phyloP scores from a whole-genome alignment of 805 yeast species.

The Isabelozyma heimii region DNA sequence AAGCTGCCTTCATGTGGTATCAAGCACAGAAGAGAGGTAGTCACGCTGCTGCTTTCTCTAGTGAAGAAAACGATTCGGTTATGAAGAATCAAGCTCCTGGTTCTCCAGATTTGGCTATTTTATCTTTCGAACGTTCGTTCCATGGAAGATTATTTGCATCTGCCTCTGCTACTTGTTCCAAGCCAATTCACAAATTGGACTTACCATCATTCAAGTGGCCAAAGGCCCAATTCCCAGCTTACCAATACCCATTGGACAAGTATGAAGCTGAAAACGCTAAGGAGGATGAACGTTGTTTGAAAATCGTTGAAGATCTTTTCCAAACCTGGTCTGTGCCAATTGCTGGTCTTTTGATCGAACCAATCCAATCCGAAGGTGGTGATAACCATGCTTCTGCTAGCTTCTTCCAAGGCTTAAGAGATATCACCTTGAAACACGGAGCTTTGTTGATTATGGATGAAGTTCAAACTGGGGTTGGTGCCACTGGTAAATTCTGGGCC shows the following conservation, averaged over 20 bases:
- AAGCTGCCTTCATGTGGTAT: constrained; percentile 83
- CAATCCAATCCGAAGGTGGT: constrained; percentile 90
- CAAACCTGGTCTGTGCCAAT: constrained; percentile 70
- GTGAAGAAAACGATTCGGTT: constrained; percentile 66
- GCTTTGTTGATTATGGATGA: constrained; percentile 78
- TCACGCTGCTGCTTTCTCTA: constrained; percentile 53
- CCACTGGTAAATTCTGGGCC: constrained; percentile 84
- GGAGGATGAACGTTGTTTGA: constrained; percentile 82
- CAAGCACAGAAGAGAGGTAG: constrained; percentile 65
- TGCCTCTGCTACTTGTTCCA: constrained; percentile 87
- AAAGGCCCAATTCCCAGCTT: constrained; percentile 85
- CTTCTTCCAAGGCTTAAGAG: constrained; percentile 82
- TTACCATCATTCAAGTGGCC: constrained; percentile 97
- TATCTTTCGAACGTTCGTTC: constrained; percentile 87
- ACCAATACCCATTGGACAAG: constrained; percentile 79
- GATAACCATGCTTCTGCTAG: constrained; percentile 79
- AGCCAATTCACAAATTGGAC: constrained; percentile 91
- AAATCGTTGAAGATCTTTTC: constrained; percentile 69
- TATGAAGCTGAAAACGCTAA: constrained; percentile 58
- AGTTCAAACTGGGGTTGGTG: constrained; percentile 89
- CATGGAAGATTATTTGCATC: constrained; percentile 95
- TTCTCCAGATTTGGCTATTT: constrained; percentile 78
- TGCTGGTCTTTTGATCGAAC: constrained; percentile 89
- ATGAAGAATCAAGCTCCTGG: constrained; percentile 89
- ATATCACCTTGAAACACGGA: constrained; percentile 66